These are phyloP conservation scores for Penicillium odoratum DNA, from an alignment of 495 filamentous ascomycete genomes.

Conservation along the genomic window DNA sequence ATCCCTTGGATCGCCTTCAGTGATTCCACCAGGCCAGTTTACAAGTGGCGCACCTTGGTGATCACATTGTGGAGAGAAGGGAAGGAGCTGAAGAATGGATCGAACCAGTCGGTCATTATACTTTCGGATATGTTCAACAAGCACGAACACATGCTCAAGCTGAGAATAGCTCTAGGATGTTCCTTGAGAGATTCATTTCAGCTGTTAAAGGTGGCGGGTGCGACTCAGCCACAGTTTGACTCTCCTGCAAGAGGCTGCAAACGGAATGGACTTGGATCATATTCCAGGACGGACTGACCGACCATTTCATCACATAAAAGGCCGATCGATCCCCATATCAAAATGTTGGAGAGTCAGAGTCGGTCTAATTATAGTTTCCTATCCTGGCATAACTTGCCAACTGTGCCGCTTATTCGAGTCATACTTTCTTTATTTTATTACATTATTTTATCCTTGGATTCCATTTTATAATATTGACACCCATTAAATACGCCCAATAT, in stretches of 20 bases:
- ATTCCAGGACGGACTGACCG: not conserved
- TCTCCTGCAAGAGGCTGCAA: constrained; percentile 10
- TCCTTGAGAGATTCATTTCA: constrained; percentile 1
- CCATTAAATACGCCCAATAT: too few species aligned
- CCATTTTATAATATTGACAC: too few species aligned
- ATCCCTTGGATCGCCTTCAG: constrained; percentile 9
- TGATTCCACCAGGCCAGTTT: constrained; percentile 30
- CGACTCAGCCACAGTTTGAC: constrained; percentile 11
- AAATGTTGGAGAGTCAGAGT: too few species aligned
- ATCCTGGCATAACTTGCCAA: too few species aligned
- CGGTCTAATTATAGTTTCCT: not conserved
- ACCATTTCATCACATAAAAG: not conserved
- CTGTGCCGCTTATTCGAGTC: too few species aligned
- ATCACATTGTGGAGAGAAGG: too few species aligned
- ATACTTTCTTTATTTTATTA: too few species aligned
- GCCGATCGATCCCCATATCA: not conserved
- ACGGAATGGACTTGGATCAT: not conserved
- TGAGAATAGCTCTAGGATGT: constrained; percentile 1
- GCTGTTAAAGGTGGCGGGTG: constrained; percentile 4
- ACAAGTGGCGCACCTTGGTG: constrained; percentile 42
- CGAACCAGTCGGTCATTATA: constrained; percentile 2
- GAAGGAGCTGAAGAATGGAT: not conserved
- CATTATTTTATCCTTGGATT: too few species aligned
- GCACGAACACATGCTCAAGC: constrained; percentile 4
- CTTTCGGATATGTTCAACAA: constrained; percentile 2